phyloP scores from a whole-genome alignment of 2,329 filamentous ascomycete genomes.

The Rhinocladiella similis region DNA sequence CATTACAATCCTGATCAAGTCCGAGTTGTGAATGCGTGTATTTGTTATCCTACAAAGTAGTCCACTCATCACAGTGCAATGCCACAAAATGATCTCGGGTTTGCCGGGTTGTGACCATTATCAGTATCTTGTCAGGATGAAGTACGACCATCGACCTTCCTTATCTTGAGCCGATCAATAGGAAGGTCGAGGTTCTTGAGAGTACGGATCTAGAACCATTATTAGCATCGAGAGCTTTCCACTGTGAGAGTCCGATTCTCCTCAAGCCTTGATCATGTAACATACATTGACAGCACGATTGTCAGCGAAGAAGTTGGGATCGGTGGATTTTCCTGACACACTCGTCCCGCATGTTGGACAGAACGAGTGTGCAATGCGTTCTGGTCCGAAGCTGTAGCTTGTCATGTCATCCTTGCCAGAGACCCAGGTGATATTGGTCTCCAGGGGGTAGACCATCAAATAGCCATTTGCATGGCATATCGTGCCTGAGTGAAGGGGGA shows the following conservation, averaged over 20 bases:
- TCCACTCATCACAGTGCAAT: too few species aligned
- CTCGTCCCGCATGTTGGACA: constrained; percentile 35
- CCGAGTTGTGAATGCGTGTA: too few species aligned
- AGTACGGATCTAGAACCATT: constrained; percentile 28
- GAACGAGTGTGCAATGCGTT: constrained; percentile 33
- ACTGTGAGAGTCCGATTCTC: too few species aligned
- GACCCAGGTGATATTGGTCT: constrained; percentile 28
- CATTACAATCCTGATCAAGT: too few species aligned
- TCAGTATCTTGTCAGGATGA: not conserved
- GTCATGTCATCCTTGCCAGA: constrained; percentile 30
- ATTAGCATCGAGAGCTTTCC: not conserved
- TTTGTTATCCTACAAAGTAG: too few species aligned
- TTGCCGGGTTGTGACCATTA: too few species aligned
- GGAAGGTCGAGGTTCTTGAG: constrained; percentile 33
- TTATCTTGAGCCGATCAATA: constrained; percentile 31
- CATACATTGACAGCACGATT: constrained; percentile 35
- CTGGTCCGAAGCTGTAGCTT: constrained; percentile 32
- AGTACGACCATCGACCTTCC: constrained; percentile 26
- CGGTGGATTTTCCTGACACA: constrained; percentile 30
- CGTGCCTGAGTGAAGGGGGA: constrained; percentile 25
- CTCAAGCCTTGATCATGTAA: not conserved
- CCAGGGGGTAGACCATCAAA: constrained; percentile 32
- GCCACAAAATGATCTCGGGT: too few species aligned
- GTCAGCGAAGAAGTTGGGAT: constrained; percentile 27
- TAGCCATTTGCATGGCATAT: constrained; percentile 36